A percentile compares a stretch with the other conserved stretches of the same genome.
phyloP scores from a whole-genome alignment of 805 yeast species.

The Saturnispora diversa region DNA sequence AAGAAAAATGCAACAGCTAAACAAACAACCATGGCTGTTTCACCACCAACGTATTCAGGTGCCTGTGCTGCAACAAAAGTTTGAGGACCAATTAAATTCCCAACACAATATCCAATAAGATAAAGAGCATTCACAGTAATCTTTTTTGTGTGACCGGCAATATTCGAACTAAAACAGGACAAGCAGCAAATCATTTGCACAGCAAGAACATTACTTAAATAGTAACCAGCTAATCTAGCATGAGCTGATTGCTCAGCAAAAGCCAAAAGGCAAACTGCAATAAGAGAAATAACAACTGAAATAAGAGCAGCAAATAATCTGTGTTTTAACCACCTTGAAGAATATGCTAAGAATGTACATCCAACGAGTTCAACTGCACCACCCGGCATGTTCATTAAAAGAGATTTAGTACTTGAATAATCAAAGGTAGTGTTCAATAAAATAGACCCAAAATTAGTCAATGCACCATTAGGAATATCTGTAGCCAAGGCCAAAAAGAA shows the following conservation, averaged over 20 bases:
- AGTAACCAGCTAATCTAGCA: slow-evolving; percentile 26
- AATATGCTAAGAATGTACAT: slow-evolving; percentile 14
- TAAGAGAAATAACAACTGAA: slow-evolving; percentile 15
- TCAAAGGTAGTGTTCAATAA: slow-evolving; percentile 17
- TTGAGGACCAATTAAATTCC: slow-evolving; percentile 69
- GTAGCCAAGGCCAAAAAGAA: slow-evolving; percentile 38
- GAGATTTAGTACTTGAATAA: slow-evolving; percentile 14
- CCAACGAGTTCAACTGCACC: slow-evolving; percentile 19
- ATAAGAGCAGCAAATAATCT: slow-evolving; percentile 20
- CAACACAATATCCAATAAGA: slow-evolving; percentile 58
- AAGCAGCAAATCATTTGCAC: slow-evolving; percentile 26
- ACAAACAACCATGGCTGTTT: slow-evolving; percentile 35
- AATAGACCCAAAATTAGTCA: slow-evolving; percentile 42
- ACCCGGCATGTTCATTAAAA: slow-evolving; percentile 17
- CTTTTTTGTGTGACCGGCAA: slow-evolving; percentile 69
- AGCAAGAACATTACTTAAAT: slow-evolving; percentile 22
- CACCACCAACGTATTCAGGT: slow-evolving; percentile 53
- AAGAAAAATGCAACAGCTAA: slow-evolving; percentile 17
- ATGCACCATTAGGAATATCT: slow-evolving; percentile 53
- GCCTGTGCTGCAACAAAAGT: slow-evolving; percentile 49
- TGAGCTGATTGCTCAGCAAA: slow-evolving; percentile 15
- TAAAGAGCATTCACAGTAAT: slow-evolving; percentile 49
- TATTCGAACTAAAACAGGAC: slow-evolving; percentile 38
- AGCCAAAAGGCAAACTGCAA: slow-evolving; percentile 17
- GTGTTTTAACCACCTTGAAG: slow-evolving; percentile 20